Evolutionary conservation across 495 filamentous ascomycete genomes (phyloP), one percentile per base, ranked within the genome.

Genomic region (Oidiodendron maius): DNA sequence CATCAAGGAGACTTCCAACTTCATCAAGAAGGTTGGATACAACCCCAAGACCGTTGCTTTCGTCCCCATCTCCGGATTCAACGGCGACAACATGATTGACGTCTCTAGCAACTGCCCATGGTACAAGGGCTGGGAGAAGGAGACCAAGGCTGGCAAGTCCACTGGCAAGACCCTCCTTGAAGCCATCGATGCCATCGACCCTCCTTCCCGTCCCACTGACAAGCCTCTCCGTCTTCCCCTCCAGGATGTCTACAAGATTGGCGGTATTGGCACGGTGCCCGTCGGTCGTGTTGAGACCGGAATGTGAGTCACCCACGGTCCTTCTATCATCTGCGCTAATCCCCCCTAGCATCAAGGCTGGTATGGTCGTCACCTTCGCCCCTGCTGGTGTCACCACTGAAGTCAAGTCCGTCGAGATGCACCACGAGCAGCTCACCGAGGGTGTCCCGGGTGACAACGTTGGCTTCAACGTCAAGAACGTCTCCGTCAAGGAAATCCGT

Each of bases 1-100:
- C 70, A 89, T 98, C 81, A 97, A 96, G 87, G 94, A 98, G 82
- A 96, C 91, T 60, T 91, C 91, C 80, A 87, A 84, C 83, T 98
- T 98, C 82, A 98, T 98, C 86, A 98, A 97, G 91, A 98, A 98
- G 89, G 93, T 98, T 72, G 93, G 93, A 73, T 98, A 89, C 87
- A 96, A 96, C 85, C 93, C 93, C 75, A 96, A 96, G 86, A 67
- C 71, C 60, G 90, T 96, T 71, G 83, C 93, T 55, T 98, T 98
- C 81, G 93, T 98, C 68, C 93, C 93, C 63, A 96, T 98, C 86
- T 97, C 93, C 62, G 93, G 93, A 67, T 98, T 98, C 87, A 87
- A 98, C 83, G 93, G 93, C 66, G 93, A 98, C 83, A 98, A 98
- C 87, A 98, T 98, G 93, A 86, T 98, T 58, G 87, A 91, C 58